Evolutionary conservation across 345 rosid genomes (phyloP).

Genomic region (Salix caprea): DNA sequence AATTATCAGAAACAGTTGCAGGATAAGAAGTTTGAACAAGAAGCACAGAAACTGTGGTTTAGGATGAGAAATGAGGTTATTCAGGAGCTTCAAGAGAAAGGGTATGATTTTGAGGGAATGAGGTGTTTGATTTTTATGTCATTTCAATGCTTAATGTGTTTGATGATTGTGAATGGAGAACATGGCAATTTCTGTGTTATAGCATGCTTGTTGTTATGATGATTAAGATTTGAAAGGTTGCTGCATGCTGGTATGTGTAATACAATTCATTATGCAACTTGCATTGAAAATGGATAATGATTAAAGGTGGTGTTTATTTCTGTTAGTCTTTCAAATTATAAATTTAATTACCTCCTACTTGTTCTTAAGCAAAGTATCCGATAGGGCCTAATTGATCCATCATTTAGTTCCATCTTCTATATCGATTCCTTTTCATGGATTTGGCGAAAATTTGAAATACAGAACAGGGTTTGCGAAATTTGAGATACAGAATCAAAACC

Average conservation of each 20-base stretch:
- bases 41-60: constrained; percentile 72
- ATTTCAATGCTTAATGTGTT: neutral
- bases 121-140: neutral
- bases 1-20: constrained; percentile 60
- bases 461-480: no score
- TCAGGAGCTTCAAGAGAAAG: constrained; percentile 77
- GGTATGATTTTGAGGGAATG: constrained; percentile 57
- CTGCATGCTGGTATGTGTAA: neutral
- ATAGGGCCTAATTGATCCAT: no score
- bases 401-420: no score
- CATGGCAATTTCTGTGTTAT: neutral
- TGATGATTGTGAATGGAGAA: neutral
- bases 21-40: constrained; percentile 67
- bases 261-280: neutral
- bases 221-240: neutral
- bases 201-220: neutral
- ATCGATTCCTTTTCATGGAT: no score
- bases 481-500: no score
- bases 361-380: neutral
- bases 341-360: neutral
- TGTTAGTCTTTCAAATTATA: neutral
- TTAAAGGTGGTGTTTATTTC: neutral
- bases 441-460: no score
- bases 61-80: constrained; percentile 90
- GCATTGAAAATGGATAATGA: neutral